A percentile compares a stretch with the other conserved stretches of the same genome.
Conservation (phyloP, 192 early-diverging fungal genomes). For the Gryganskiella cystojenkinii region DNA sequence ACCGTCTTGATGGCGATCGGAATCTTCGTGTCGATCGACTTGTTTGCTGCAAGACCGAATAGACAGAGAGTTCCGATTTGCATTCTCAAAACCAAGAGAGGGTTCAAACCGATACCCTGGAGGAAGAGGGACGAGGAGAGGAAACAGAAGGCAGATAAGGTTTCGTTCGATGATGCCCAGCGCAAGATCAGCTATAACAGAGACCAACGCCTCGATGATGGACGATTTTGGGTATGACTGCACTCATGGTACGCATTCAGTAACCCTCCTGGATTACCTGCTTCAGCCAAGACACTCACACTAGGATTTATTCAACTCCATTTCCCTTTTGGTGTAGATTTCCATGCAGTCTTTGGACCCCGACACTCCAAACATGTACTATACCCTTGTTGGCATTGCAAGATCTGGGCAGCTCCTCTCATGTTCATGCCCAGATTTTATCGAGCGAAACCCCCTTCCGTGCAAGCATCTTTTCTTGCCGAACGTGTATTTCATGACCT, state of each 20-base stretch:
- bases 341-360: conserved; percentile 12
- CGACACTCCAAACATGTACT: conserved; percentile 8
- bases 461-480: conserved; percentile 21
- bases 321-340: background rate
- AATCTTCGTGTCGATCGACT: conserved; percentile 22
- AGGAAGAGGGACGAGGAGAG: conserved; percentile 14
- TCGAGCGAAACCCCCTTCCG: conserved; percentile 11
- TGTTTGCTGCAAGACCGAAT: conserved; percentile 22
- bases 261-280: too few relatives aligned
- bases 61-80: conserved; percentile 22
- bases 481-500: conserved; percentile 20
- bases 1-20: conserved; percentile 14
- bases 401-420: conserved; percentile 15
- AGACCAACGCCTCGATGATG: background rate
- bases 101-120: conserved; percentile 14
- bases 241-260: too few relatives aligned
- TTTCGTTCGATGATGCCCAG: conserved; percentile 19
- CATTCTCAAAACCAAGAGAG: conserved; percentile 19
- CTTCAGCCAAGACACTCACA: too few relatives aligned
- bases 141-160: conserved; percentile 24
- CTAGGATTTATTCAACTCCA: background rate
- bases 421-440: conserved; percentile 15
- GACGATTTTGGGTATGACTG: conserved; percentile 7
- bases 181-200: conserved; percentile 12
- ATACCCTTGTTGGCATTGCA: conserved; percentile 6